These are phyloP conservation scores for Liriodendron chinense DNA, from an alignment of 164 flowering plant genomes.

Conservation along the genomic window DNA sequence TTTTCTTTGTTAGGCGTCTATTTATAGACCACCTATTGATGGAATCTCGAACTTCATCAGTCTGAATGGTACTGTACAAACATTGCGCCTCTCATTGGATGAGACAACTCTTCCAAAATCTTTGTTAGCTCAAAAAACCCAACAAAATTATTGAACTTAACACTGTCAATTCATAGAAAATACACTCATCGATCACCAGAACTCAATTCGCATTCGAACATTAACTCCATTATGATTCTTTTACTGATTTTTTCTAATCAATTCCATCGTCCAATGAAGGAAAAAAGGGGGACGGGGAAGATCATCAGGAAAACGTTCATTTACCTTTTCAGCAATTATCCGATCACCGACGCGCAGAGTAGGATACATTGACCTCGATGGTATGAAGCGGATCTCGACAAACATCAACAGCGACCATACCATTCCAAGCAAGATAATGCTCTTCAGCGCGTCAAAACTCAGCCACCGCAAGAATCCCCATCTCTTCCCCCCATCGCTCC, in stretches of 20 bases:
- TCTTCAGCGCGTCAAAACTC: constrained; percentile 27
- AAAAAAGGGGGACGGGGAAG: background rate
- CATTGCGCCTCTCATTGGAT: too few species aligned
- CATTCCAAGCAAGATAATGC: constrained; percentile 22
- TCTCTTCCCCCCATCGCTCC: constrained; percentile 19
- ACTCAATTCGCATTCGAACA: too few species aligned
- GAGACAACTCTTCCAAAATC: too few species aligned
- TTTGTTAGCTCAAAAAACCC: too few species aligned
- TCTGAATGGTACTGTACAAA: too few species aligned
- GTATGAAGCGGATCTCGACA: constrained; percentile 37
- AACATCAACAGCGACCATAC: constrained; percentile 30
- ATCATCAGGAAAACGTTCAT: too few species aligned
- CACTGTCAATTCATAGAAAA: too few species aligned
- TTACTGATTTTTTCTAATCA: too few species aligned
- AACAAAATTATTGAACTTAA: too few species aligned
- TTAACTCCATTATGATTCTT: too few species aligned
- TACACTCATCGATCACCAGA: too few species aligned
- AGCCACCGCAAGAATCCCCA: constrained; percentile 27
- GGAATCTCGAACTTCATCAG: too few species aligned
- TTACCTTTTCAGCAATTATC: constrained; percentile 26
- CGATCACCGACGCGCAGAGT: constrained; percentile 44
- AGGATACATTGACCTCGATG: constrained; percentile 49
- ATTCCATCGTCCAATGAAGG: background rate
- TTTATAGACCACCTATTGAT: background rate
- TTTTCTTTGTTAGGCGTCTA: background rate